Evolutionary conservation across 371 early-diverging fungal genomes (phyloP), one percentile per base, ranked within the genome.

Genomic region (Blakeslea trispora): DNA sequence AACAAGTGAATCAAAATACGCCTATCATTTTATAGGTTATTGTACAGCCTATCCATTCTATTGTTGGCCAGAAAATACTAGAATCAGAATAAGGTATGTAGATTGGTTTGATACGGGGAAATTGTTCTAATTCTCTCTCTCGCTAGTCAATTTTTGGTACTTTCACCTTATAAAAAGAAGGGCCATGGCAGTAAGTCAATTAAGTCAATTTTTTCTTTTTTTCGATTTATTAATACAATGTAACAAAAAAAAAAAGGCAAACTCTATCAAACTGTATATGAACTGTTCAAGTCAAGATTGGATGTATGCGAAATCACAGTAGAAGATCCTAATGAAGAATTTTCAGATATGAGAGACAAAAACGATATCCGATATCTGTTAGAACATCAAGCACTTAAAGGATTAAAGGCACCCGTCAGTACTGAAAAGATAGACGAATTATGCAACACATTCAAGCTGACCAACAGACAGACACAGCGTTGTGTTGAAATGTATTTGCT

Each of bases 281-380:
- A 78, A n/a, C 47, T 72, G 7, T 84, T 87, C 39, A 61, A 75
- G 17, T 56, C 66, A 19, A 69, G 85, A 31, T 62, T 66, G 3
- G 81, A 88, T 15, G 75, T 91, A 28, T 68, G 74, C 22, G 89
- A 89, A 63, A 75, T 91, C 32, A 79, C 82, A 48, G 97, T 96
- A 28, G 97, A 97, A 63, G 95, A 96, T 63, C 95, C 96, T 7
- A 94, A 90, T 60, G 95, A 95, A 53, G 83, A 79, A 4, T 95
- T 96, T 63, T 80, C 82, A 47, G 92, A 90, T 62, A 68, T 97
- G 78, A 81, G 97, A 7, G 95, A 95, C 55, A 80, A 84, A 60
- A 85, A 84, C 60, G 97, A 96, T 60, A 66, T 93, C 71, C 79
- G 81, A 37, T 71, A 71, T 24, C 64, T 96, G 52, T 57, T 81